Conservation (phyloP, 805 yeast genomes). For the Torulaspora franciscae region DNA sequence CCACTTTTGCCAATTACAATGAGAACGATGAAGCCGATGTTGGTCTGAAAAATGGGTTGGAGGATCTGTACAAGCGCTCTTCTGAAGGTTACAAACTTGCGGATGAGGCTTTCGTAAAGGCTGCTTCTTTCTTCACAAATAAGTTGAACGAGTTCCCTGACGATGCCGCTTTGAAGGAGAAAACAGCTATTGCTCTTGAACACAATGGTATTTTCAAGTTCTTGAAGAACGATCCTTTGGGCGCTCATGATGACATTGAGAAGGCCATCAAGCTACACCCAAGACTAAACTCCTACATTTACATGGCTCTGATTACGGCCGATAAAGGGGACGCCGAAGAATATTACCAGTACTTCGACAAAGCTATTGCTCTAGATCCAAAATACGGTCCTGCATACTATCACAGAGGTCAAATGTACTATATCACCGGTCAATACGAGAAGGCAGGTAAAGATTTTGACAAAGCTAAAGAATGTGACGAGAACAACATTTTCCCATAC, state of each 20-base stretch:
- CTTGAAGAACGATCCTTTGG: constrained; percentile 65
- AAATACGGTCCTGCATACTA: constrained; percentile 78
- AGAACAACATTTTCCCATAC: constrained; percentile 73
- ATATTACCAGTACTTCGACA: constrained; percentile 67
- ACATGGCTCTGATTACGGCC: constrained; percentile 76
- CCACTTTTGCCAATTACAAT: constrained; percentile 46
- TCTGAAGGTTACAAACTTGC: constrained; percentile 38
- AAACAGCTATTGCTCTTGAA: constrained; percentile 71
- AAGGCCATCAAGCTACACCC: constrained; percentile 63
- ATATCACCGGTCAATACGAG: constrained; percentile 67
- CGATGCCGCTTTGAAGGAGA: constrained; percentile 32
- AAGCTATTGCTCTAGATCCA: constrained; percentile 66
- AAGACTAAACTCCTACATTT: constrained; percentile 75
- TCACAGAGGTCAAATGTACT: constrained; percentile 90
- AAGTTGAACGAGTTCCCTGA: constrained; percentile 25
- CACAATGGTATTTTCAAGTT: constrained; percentile 78
- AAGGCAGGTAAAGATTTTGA: constrained; percentile 71
- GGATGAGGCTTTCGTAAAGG: constrained; percentile 47
- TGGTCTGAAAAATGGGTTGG: constrained; percentile 60
- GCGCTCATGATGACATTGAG: constrained; percentile 60
- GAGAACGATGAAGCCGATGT: constrained; percentile 58
- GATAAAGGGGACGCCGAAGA: constrained; percentile 68
- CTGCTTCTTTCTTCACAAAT: constrained; percentile 44
- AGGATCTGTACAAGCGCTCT: constrained; percentile 45
- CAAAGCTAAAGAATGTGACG: constrained; percentile 69